Percentiles rank a stretch among this genome's conserved stretches.
Evolutionary conservation across 495 filamentous ascomycete genomes (phyloP).

Genomic region (Aspergillus baeticus): DNA sequence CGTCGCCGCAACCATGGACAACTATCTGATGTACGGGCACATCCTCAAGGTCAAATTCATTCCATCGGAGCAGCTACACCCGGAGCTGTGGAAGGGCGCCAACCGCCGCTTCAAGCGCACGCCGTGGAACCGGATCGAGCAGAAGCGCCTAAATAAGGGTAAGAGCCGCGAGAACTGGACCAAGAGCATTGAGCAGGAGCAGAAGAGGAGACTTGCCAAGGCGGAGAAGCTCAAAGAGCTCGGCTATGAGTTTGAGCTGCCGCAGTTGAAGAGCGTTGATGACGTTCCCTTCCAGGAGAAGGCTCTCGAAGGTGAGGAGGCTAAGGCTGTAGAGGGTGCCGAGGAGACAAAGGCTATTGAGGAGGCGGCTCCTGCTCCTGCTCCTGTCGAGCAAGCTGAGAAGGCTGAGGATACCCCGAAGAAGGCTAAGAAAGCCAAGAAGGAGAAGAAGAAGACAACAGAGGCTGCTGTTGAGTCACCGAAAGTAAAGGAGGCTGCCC

Average conservation of each 20-base stretch:
- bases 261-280: constrained; percentile 67
- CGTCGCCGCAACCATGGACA: constrained; percentile 92
- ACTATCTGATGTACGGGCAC: constrained; percentile 92
- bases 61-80: constrained; percentile 71
- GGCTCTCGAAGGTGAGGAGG: constrained; percentile 29
- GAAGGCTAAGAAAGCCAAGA: constrained; percentile 35
- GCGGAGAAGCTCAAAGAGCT: constrained; percentile 73
- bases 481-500: constrained; percentile 8
- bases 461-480: constrained; percentile 15
- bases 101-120: constrained; percentile 84
- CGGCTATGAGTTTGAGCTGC: constrained; percentile 81
- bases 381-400: constrained; percentile 30
- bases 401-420: constrained; percentile 22
- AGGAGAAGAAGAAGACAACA: constrained; percentile 37
- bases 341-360: constrained; percentile 6
- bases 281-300: constrained; percentile 45
- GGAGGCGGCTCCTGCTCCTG: constrained; percentile 25
- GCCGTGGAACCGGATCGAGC: constrained; percentile 81
- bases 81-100: constrained; percentile 79
- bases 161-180: constrained; percentile 73
- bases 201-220: constrained; percentile 62
- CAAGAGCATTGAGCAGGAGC: constrained; percentile 66
- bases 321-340: constrained; percentile 26
- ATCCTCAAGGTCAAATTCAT: constrained; percentile 84
- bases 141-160: constrained; percentile 66